phyloP scores from a whole-genome alignment of 2,329 filamentous ascomycete genomes.

The Ophiostoma ips region DNA sequence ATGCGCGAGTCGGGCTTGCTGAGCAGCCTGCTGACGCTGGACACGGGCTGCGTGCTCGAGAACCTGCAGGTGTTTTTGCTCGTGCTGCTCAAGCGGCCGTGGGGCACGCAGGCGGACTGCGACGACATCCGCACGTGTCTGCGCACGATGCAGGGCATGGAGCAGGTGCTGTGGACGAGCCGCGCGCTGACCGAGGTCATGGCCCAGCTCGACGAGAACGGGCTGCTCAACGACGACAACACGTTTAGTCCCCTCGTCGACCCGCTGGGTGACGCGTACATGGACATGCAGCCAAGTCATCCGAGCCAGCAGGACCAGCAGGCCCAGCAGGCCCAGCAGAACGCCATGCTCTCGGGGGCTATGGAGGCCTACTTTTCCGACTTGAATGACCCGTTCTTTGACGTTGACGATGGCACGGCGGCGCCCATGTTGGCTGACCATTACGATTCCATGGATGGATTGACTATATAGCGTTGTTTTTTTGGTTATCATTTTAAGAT shows the following conservation, averaged over 20 bases:
- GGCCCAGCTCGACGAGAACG: conserved; percentile 16
- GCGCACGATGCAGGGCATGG: conserved; percentile 17
- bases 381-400: conserved; percentile 12
- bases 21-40: conserved; percentile 15
- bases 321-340: not conserved
- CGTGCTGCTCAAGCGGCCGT: conserved; percentile 5
- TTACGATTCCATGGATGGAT: not conserved
- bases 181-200: conserved; percentile 16
- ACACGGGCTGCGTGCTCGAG: conserved; percentile 15
- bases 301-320: conserved; percentile 6
- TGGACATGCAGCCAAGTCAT: conserved; percentile 4
- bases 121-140: conserved; percentile 13
- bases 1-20: conserved; percentile 15
- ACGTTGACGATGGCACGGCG: conserved; percentile 4
- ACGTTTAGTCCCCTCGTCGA: conserved; percentile 12
- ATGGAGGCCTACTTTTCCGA: conserved; percentile 15
- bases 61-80: conserved; percentile 17
- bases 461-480: not conserved
- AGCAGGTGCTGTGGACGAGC: conserved; percentile 16
- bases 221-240: conserved; percentile 12
- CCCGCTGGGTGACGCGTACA: conserved; percentile 11
- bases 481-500: not conserved
- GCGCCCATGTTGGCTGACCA: conserved; percentile 7
- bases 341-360: conserved; percentile 8
- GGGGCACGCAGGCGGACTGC: not conserved